A percentile compares a stretch with the other conserved stretches of the same genome.
Evolutionary conservation across 2,329 filamentous ascomycete genomes (phyloP).

Genomic region (Calonectria pteridis): DNA sequence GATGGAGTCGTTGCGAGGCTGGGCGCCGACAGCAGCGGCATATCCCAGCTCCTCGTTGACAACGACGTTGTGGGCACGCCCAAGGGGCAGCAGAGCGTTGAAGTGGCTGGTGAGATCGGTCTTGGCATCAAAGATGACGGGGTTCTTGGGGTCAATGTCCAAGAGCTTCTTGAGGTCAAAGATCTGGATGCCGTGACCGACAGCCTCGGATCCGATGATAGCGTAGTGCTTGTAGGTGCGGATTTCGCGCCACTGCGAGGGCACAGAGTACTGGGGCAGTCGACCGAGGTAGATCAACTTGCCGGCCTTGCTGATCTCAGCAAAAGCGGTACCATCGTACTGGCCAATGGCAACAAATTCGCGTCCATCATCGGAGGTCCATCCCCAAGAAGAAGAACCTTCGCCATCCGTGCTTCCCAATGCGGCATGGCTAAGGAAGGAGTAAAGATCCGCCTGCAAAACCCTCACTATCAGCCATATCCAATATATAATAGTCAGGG

Average conservation of each 20-base stretch:
- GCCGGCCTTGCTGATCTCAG: constrained; percentile 59
- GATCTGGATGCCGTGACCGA: neutral
- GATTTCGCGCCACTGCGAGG: constrained; percentile 56
- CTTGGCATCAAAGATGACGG: neutral
- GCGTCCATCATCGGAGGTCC: constrained; percentile 60
- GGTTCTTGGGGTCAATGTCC: neutral
- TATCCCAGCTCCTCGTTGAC: constrained; percentile 61
- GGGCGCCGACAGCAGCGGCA: constrained; percentile 58
- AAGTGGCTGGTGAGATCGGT: constrained; percentile 38
- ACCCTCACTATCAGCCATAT: neutral
- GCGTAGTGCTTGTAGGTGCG: constrained; percentile 53
- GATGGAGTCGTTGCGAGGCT: constrained; percentile 51
- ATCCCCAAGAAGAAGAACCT: constrained; percentile 59
- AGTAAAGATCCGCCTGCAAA: neutral
- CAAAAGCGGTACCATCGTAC: constrained; percentile 63
- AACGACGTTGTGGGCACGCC: constrained; percentile 66
- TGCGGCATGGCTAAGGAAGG: constrained; percentile 38
- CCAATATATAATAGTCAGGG: too few species aligned
- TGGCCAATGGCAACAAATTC: constrained; percentile 64
- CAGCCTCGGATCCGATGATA: constrained; percentile 59
- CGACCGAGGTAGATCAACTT: constrained; percentile 61
- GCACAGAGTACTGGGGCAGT: constrained; percentile 56
- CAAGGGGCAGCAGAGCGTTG: constrained; percentile 48
- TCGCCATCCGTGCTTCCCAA: constrained; percentile 58
- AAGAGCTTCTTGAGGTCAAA: neutral